These are phyloP conservation scores for Salvia splendens DNA, from an alignment of 257 asterid species.

Conservation along the genomic window DNA sequence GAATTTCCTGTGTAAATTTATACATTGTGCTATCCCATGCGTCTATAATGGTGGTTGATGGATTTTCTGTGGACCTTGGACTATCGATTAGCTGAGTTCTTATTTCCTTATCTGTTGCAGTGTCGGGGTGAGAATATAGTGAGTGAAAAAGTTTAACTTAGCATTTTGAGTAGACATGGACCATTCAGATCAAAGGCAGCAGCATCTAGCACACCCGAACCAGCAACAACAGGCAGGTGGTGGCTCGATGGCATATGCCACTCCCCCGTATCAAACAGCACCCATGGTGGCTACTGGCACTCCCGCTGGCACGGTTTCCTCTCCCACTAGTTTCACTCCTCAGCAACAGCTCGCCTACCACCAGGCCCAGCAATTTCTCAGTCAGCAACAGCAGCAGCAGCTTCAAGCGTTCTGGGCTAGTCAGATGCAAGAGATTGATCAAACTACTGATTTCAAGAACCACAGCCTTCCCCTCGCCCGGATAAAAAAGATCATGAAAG, in stretches of 20 bases:
- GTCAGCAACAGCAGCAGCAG: constrained; percentile 53
- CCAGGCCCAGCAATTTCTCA: constrained; percentile 51
- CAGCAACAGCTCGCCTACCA: constrained; percentile 51
- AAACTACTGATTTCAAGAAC: constrained; percentile 58
- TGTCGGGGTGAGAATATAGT: constrained; percentile 26
- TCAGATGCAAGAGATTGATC: constrained; percentile 57
- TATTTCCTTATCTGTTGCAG: constrained; percentile 25
- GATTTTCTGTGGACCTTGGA: not conserved
- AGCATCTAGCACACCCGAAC: constrained; percentile 38
- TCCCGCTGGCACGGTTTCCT: constrained; percentile 46
- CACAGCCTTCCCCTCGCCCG: constrained; percentile 70
- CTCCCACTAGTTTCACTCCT: constrained; percentile 42
- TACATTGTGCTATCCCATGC: not conserved
- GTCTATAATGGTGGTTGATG: not conserved
- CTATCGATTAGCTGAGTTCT: constrained; percentile 2
- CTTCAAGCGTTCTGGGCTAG: constrained; percentile 59
- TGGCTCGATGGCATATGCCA: constrained; percentile 36
- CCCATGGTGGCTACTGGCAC: constrained; percentile 46
- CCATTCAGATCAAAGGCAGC: constrained; percentile 49
- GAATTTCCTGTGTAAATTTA: not conserved
- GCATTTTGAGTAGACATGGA: constrained; percentile 38
- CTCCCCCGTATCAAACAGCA: constrained; percentile 42
- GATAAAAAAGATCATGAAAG: constrained; percentile 70
- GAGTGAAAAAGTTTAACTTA: not conserved
- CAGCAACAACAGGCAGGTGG: constrained; percentile 40